Conservation (phyloP, 192 early-diverging fungal species). For the Backusella liffmaniae region DNA sequence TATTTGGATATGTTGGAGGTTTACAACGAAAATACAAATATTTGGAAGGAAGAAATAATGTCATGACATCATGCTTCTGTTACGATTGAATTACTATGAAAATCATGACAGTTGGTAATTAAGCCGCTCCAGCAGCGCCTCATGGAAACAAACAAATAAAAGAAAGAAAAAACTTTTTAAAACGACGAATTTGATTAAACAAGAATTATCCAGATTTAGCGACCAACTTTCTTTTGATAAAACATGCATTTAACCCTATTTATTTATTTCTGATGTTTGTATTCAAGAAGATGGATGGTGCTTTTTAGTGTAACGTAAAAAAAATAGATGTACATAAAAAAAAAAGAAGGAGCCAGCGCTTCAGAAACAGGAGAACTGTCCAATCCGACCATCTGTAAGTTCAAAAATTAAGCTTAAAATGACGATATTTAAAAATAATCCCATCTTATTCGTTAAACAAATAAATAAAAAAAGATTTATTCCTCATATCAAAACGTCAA, state of each 20-base stretch:
- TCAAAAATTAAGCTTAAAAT: not conserved
- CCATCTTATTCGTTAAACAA: not conserved
- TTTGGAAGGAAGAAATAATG: not conserved
- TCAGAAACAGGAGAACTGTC: not conserved
- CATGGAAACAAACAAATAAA: not conserved
- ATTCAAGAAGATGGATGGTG: not conserved
- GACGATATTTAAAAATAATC: constrained; percentile 2
- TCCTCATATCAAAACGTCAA: not conserved
- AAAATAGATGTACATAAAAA: not conserved
- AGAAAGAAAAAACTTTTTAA: not conserved
- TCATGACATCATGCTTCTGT: not conserved
- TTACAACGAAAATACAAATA: not conserved
- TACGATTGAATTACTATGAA: not conserved
- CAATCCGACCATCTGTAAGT: not conserved
- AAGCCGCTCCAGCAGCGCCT: not conserved
- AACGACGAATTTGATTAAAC: not conserved
- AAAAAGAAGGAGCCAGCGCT: not conserved
- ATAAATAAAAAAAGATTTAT: not conserved
- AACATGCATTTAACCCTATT: not conserved
- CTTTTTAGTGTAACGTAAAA: not conserved
- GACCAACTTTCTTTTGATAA: not conserved
- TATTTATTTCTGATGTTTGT: not conserved
- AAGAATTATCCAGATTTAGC: not conserved
- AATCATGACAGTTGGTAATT: not conserved
- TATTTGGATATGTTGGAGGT: not conserved